A percentile compares a stretch with the other conserved stretches of the same genome.
Conservation (phyloP, 305 asterid genomes). For the Lippia alba region DNA sequence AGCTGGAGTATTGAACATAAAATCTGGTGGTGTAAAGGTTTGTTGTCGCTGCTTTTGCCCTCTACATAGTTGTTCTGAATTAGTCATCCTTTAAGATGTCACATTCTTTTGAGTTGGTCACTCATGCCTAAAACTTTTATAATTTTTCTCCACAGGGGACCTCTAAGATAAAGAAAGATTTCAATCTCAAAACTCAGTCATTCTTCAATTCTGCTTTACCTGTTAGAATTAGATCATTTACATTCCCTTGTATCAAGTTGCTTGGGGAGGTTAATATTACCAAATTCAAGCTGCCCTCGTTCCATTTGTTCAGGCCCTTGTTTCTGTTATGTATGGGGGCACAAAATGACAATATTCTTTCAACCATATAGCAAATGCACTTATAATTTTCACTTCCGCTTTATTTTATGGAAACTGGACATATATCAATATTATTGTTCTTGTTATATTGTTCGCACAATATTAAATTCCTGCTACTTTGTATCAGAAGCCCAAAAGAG, state of each 20-base stretch:
- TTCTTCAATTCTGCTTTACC: too few species aligned
- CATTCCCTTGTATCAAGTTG: conserved; percentile 29
- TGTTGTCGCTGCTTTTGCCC: conserved; percentile 36
- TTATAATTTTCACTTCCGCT: conserved; percentile 12
- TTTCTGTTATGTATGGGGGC: conserved; percentile 13
- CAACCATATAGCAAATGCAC: conserved; percentile 3
- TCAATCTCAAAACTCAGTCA: conserved; percentile 19
- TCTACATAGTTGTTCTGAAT: conserved; percentile 26
- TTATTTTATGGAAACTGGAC: conserved; percentile 11
- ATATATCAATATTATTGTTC: conserved; percentile 24
- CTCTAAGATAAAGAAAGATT: conserved; percentile 10
- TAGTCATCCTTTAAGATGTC: conserved; percentile 23
- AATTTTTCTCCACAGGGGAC: conserved; percentile 9
- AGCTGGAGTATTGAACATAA: conserved; percentile 83
- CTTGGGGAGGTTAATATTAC: conserved; percentile 26
- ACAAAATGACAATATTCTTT: conserved; percentile 24
- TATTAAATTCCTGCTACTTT: too few species aligned
- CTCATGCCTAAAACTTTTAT: conserved; percentile 26
- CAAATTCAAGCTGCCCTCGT: conserved; percentile 10
- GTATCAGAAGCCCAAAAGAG: conserved; percentile 7
- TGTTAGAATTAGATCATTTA: conserved; percentile 7
- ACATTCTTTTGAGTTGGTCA: conserved; percentile 28
- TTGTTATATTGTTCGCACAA: background rate
- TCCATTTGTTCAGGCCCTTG: conserved; percentile 15
- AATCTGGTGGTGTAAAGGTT: conserved; percentile 82